Percentiles rank a stretch among this genome's conserved stretches.
Evolutionary conservation across 805 yeast genomes (phyloP).

Genomic region (Maudiozyma serrabonitensis): DNA sequence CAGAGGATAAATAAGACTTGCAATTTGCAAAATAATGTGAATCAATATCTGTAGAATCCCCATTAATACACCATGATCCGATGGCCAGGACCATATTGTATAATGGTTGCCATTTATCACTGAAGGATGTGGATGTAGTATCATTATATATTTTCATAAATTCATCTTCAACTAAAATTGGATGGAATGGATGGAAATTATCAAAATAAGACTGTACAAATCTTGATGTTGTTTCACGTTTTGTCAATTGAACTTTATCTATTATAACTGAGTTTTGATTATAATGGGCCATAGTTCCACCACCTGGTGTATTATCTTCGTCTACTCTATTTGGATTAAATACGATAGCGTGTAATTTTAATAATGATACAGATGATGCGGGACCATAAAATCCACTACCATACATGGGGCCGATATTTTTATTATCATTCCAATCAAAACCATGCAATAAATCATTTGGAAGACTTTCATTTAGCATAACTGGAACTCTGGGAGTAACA

Average conservation of each 20-base stretch:
- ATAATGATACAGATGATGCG: constrained; percentile 48
- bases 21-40: constrained; percentile 48
- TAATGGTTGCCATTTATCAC: constrained; percentile 42
- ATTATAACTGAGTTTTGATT: background rate
- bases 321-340: background rate
- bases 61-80: constrained; percentile 61
- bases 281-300: background rate
- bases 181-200: constrained; percentile 52
- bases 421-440: constrained; percentile 40
- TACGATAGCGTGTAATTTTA: constrained; percentile 30
- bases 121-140: constrained; percentile 8
- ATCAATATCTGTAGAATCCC: constrained; percentile 42
- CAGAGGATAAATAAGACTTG: constrained; percentile 24
- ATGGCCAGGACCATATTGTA: constrained; percentile 50
- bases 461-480: constrained; percentile 25
- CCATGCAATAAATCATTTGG: constrained; percentile 42
- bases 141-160: constrained; percentile 38
- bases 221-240: constrained; percentile 14
- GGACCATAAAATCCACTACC: constrained; percentile 50
- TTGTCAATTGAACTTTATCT: background rate
- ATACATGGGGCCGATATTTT: background rate
- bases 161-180: constrained; percentile 47
- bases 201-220: constrained; percentile 44
- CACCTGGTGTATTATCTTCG: background rate
- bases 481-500: background rate